Evolutionary conservation across 805 yeast species (phyloP), one percentile per base, ranked within the genome.

Genomic region (Kodamaea restingae): DNA sequence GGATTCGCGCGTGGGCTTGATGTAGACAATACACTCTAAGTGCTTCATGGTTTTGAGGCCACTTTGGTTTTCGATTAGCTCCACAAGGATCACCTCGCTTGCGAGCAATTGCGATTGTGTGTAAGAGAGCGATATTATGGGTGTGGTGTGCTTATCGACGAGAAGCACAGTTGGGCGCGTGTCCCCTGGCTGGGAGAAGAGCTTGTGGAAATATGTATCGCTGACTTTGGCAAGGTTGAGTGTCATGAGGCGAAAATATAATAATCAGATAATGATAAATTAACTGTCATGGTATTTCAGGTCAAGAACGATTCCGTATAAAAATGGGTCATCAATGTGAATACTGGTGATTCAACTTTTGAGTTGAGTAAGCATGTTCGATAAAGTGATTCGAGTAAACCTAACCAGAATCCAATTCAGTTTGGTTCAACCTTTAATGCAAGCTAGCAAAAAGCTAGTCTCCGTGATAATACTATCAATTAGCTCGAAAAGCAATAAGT

Each of bases 91-190:
- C n/a, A 93, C 77, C 45, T 91, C 95, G 49, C 86, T 76, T 48
- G 83, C 79, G 27, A 93, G 71, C 32, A 93, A 70, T 40, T 81
- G 84, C 2, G 95, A 81, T 57, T 93, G 98, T 2, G 96, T 84
- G 20, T 95, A 78, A 50, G 84, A 80, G 75, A 93, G 72, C n/a
- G 97, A 88, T 15, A 93, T 76, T 17, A 88, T 79, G 0, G 88
- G 73, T 4, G 95, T 85, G 49, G 98, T 91, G 47, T 72, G 71
- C 36, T 75, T 67, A 55, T 93, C 98, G 41, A 93, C 71, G 28
- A 93, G 68, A 26, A 93, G 68, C 20, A 90, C 95, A 47, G 78
- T 78, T 42, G 90, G 80, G 45, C 73, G 60, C 17, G 43, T 33
- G 21, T 61, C 65, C 18, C 50, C 45, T 8, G 47, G n/a, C n/a